Base-by-base conservation (phyloP, 140 eudicot genomes). In the Anethum foeniculum region DNA sequence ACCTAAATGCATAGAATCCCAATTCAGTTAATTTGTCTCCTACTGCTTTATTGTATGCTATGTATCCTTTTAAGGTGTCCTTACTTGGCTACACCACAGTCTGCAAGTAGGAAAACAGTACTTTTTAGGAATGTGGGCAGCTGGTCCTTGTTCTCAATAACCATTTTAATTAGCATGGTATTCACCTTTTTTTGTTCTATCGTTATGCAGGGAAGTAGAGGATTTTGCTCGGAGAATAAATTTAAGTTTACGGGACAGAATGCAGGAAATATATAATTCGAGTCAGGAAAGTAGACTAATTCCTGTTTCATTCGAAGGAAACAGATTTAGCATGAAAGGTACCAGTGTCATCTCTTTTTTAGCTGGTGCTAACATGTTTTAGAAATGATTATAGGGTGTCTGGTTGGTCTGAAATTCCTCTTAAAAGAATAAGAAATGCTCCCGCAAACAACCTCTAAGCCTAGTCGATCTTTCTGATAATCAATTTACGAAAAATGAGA, bases 201-300 rank as follows among this genome's bases (percentile, higher is more conserved):
- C 18, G 25, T 62, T 62, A 10, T 15, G 3, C 69, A 62, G 69
- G 69, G 69, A 62, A 62, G 69, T 62, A 62, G 69, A 62, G 69
- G 69, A 62, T 25, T 62, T 62, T 62, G 69, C 69, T 62, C 69
- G 69, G 14, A 25, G 28, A 62, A 62, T 62, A 62, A 62, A 62
- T 62, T 62, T 62, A 62, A 62, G 69, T 62, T 62, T 62, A 12
- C 30, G 34, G 16, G 69, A 62, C 69, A 62, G 69, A 62, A 25
- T 25, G 69, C 69, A 62, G 69, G 69, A 62, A 4, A 25, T 62
- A 10, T 62, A 62, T 47, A 47, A 47, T 62, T 62, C 69, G 34
- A 62, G 69, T 25, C 69, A 25, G 5, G 69, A 62, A 62, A 25
- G 34, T 62, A 62, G 69, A 25, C 69, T 62, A 25, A 30, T 30